Evolutionary conservation across 2,329 filamentous ascomycete genomes (phyloP), one percentile per base, ranked within the genome.

Genomic region (Penicillium sp.): DNA sequence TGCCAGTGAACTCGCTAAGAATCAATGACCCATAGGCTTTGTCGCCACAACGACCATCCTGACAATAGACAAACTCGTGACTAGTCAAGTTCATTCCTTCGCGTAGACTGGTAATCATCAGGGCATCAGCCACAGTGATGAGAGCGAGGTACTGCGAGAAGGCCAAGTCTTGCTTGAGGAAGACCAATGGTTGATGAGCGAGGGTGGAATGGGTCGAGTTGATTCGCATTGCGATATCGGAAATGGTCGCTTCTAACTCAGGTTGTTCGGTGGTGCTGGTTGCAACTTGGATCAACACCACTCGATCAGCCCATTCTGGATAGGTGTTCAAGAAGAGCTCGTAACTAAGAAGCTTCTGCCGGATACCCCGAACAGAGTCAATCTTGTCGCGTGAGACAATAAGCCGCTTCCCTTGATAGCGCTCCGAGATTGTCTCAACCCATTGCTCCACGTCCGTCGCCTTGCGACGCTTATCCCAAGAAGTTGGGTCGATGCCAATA

Each of bases 51-150:
- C 83, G 84, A 38, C 92, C 92, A 67, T 97, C 93, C 69, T 97
- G 93, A 68, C 92, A 97, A 62, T 90, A 90, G 32, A 97, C 83
- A 67, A 91, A 97, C 70, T 97, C 93, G 70, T 97, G 94, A 6
- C 89, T 92, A 0, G 93, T 97, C 52, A 97, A 76, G 70, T 97
- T 97, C 94, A 97, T 97, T 59, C 93, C 93, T 71, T 97, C 93
- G 48, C 94, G 90, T 64, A 97, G 85, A 69, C 91, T 95, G 2
- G 93, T 95, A 67, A 97, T 94, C 84, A 97, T 94, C 46, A 97
- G 79, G 2, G 88, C 89, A 74, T 97, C 92, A 2, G 93, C 94
- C 48, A 95, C 87, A 3, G 90, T 91, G 43, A 97, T 81, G 7
- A 97, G 79, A 1, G 92, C 93, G n/a, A 97, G 82, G 66, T 97